Conservation (phyloP, 805 yeast genomes). For the Pichia paraexigua region DNA sequence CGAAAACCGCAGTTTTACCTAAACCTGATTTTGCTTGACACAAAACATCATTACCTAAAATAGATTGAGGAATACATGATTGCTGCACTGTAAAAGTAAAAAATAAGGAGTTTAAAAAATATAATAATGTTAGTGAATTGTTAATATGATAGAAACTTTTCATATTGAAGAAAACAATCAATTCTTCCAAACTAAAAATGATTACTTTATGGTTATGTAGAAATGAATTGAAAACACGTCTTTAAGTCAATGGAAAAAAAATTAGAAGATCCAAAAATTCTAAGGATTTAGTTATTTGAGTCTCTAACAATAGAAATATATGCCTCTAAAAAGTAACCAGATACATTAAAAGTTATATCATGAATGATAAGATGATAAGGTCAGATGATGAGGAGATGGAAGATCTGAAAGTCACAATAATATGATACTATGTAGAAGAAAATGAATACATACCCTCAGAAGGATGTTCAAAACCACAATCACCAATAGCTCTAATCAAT, state of each 20-base stretch:
- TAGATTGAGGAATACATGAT: conserved; percentile 96
- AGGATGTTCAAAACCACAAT: conserved; percentile 99
- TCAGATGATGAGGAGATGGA: background rate
- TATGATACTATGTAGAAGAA: background rate
- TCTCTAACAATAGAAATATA: background rate
- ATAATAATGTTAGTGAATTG: conserved; percentile 8
- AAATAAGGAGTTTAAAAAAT: background rate
- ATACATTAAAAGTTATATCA: background rate
- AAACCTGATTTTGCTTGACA: conserved; percentile 99
- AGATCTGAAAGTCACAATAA: background rate
- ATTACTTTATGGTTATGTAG: background rate
- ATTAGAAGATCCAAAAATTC: background rate
- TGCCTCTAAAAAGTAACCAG: background rate
- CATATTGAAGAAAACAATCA: background rate
- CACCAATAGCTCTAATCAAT: conserved; percentile 93
- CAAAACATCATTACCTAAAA: conserved; percentile 93
- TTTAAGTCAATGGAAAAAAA: background rate
- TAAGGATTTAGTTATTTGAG: background rate
- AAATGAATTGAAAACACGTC: background rate
- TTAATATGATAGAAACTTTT: background rate
- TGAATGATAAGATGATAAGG: background rate
- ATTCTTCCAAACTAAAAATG: background rate
- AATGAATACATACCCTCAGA: conserved; percentile 76
- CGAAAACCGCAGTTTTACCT: conserved; percentile 98
- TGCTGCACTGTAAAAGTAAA: conserved; percentile 64